phyloP scores from a whole-genome alignment of 2,329 filamentous ascomycete species.

The Colletotrichum liriopes region DNA sequence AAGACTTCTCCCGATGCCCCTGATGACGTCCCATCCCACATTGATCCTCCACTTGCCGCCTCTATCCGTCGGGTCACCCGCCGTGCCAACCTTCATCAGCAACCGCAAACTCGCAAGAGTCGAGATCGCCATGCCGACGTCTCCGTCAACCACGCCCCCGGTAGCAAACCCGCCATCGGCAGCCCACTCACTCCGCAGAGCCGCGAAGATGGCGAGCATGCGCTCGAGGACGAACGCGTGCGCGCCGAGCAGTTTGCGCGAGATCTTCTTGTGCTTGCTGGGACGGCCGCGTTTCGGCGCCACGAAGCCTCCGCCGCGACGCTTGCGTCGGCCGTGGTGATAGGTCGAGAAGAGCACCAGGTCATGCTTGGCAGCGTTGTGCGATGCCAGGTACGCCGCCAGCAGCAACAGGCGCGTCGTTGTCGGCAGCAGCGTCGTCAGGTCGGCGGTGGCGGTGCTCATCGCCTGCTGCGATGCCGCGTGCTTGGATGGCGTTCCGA shows the following conservation, averaged over 20 bases:
- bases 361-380: conserved; percentile 84
- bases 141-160: conserved; percentile 61
- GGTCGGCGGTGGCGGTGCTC: conserved; percentile 52
- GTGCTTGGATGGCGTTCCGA: conserved; percentile 35
- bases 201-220: conserved; percentile 83
- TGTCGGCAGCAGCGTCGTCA: conserved; percentile 75
- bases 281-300: conserved; percentile 50
- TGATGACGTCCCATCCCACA: conserved; percentile 83
- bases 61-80: conserved; percentile 76
- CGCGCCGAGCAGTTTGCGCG: conserved; percentile 82
- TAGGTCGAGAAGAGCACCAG: conserved; percentile 82
- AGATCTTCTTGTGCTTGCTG: conserved; percentile 78
- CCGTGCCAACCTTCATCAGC: conserved; percentile 75
- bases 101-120: conserved; percentile 81
- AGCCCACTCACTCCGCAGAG: conserved; percentile 73
- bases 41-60: conserved; percentile 84
- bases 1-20: conserved; percentile 79
- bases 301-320: conserved; percentile 64
- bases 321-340: conserved; percentile 67
- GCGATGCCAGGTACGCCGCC: conserved; percentile 85
- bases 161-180: conserved; percentile 55
- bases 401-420: conserved; percentile 82
- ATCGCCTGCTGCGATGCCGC: neutral
- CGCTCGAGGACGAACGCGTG: conserved; percentile 84
- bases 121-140: conserved; percentile 77